Evolutionary conservation across 345 rosid genomes (phyloP).

Genomic region (Kandelia obovata): DNA sequence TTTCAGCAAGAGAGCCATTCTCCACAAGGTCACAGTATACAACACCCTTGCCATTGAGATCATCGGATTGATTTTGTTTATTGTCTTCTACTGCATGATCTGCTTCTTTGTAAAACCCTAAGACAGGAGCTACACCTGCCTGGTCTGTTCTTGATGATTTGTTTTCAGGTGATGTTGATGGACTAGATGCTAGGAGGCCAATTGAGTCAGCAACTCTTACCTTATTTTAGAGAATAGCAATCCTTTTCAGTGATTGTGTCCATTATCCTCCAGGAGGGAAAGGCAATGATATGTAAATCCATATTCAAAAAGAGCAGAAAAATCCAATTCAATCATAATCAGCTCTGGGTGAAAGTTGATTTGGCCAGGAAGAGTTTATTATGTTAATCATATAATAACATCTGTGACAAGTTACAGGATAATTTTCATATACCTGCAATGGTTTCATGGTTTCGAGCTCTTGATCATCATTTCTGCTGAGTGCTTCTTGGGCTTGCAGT

Average conservation of each 20-base stretch:
- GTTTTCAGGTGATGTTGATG: slow-evolving; percentile 19
- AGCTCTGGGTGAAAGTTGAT: too few relatives aligned
- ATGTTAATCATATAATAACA: too few relatives aligned
- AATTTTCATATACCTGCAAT: slow-evolving; percentile 39
- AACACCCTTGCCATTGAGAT: slow-evolving; percentile 31
- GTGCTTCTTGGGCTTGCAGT: slow-evolving; percentile 65
- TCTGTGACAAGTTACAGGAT: too few relatives aligned
- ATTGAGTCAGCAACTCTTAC: slow-evolving; percentile 34
- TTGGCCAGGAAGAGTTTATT: too few relatives aligned
- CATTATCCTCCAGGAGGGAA: too few relatives aligned
- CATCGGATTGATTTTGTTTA: slow-evolving; percentile 28
- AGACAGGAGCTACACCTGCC: slow-evolving; percentile 9
- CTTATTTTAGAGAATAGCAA: slow-evolving; percentile 18
- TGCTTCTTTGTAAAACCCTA: slow-evolving; percentile 17
- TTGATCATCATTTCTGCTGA: slow-evolving; percentile 31
- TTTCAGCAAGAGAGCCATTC: slow-evolving; percentile 32
- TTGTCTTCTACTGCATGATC: slow-evolving; percentile 18
- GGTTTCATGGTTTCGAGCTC: slow-evolving; percentile 47
- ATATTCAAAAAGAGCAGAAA: neutral
- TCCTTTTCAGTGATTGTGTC: neutral
- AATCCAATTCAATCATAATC: too few relatives aligned
- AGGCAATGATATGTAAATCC: neutral
- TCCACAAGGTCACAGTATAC: slow-evolving; percentile 35
- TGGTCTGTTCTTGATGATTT: slow-evolving; percentile 9
- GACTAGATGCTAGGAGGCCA: slow-evolving; percentile 10